Base-by-base conservation (phyloP, 2,329 filamentous ascomycete species). In the Pezicula radicicola region DNA sequence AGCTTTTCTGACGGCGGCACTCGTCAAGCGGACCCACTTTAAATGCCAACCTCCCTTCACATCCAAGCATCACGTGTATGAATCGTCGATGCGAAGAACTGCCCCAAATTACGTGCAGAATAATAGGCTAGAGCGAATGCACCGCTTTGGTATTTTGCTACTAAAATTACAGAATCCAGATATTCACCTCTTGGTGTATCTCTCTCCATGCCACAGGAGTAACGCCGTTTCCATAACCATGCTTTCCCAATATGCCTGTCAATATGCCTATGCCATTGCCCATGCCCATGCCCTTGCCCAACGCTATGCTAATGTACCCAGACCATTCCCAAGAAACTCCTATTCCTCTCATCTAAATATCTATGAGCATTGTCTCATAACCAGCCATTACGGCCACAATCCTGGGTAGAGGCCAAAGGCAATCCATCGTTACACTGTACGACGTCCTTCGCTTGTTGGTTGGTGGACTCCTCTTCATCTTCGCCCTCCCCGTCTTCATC, bases 401-500 rank as follows among this genome's bases (percentile, higher is more conserved):
- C 35, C 21, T 50, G 49, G 37, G 36, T 37, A 21, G 25, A 52
- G n/a, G 37, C 39, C 18, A 41, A 25, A 45, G n/a, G 48, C 40
- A 28, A 44, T 36, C 45, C 48, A 25, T 48, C 46, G 19, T 21
- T 41, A 35, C 44, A 47, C 51, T 53, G 47, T 50, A 15, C 39
- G 19, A 18, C 28, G n/a, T 30, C 16, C 12, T 19, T 30, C 35
- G 16, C 30, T 15, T 47, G 19, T 15, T 37, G 28, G n/a, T 52
- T 54, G 19, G 61, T 57, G 9, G 62, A 61, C 2, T 65, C 61
- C 15, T 62, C 60, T 8, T 62, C 61, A 16, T 48, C 64, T 47
- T 64, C 64, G 1, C 54, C 61, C 28, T 63, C 65, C 2, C 76
- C 74, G 0, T 77, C 72, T 0, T 78, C 75, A 0, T 75, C 75